Conservation (phyloP, 345 rosid genomes). For the Citrus mangshanensis region DNA sequence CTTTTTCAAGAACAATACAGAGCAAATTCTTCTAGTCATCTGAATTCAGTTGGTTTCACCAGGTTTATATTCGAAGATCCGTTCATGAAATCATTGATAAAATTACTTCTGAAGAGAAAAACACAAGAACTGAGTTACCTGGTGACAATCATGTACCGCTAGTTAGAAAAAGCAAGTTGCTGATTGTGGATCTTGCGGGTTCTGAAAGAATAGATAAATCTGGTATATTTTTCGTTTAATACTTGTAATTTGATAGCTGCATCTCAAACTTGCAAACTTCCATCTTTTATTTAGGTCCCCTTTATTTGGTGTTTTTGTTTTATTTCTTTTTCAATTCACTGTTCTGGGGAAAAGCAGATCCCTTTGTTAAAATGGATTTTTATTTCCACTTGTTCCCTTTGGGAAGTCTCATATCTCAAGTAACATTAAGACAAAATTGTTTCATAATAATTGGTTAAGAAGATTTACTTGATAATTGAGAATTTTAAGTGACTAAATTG, state of each 20-base stretch:
- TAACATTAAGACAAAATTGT: not conserved
- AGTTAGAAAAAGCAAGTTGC: slow-evolving; percentile 86
- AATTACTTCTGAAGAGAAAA: slow-evolving; percentile 22
- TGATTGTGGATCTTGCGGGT: slow-evolving; percentile 96
- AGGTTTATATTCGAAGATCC: slow-evolving; percentile 71
- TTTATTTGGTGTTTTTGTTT: not conserved
- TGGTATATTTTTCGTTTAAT: slow-evolving; percentile 39
- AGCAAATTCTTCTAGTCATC: not conserved
- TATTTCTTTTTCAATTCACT: not conserved
- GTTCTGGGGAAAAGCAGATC: not conserved
- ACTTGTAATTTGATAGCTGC: not conserved
- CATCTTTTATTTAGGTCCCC: not conserved
- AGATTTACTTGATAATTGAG: not conserved
- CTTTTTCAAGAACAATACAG: not conserved
- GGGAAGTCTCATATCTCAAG: not conserved
- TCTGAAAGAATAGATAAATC: slow-evolving; percentile 95
- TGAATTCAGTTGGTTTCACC: slow-evolving; percentile 19
- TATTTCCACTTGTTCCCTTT: not conserved
- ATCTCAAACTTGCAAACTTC: not conserved
- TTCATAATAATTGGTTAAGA: not conserved
- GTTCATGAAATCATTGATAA: slow-evolving; percentile 44
- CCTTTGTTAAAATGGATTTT: not conserved
- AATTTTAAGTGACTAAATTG: slow-evolving; percentile 3
- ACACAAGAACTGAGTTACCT: slow-evolving; percentile 30
- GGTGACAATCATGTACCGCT: slow-evolving; percentile 43